Base-by-base conservation (phyloP, 75 land plant species). In the Azolla pinnata region DNA sequence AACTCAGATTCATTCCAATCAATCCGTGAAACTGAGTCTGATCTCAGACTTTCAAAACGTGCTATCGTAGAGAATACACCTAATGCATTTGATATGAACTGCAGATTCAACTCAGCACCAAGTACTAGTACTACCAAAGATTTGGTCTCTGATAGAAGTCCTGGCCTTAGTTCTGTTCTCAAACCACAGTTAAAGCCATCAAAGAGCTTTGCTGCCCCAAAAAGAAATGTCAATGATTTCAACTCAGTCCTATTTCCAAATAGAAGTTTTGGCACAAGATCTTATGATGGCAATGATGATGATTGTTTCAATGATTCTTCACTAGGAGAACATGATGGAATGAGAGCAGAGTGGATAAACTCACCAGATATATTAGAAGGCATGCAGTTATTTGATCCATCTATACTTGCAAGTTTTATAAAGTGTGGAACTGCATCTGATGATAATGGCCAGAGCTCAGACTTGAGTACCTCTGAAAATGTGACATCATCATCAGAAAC, bases 301-400 rank as follows among this genome's bases (percentile, higher is more conserved):
- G 24, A 3, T 26, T 19, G 29, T 25, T 52, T 52, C 14, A 5
- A 25, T 52, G 54, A 29, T 23, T 46, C 17, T 18, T 46, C 49
- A 4, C 2, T 46, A 18, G 17, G 17, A 18, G 21, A 46, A 3
- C n/a, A 14, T 17, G 3, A 18, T 2, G 2, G 21, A 14, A 14
- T 23, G 21, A 46, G 14, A 2, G 2, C 14, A 14, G 49, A 46
- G 17, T 14, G n/a, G 49, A 17, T 2, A 2, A 29, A 26, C 54
- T 25, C 27, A 9, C 28, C 28, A 26, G 28, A 14, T 7, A 2
- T 2, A 25, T 23, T 12, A 25, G 29, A 1, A 19, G 29, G 4
- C 4, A 52, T 26, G 16, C 54, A 26, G 1, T 29, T 52, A 19
- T 52, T 52, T 52, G 54, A 52, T 52, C 54, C 54, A 21, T 26